phyloP scores from a whole-genome alignment of 768 basidiomycete species.

The Suillus spraguei region DNA sequence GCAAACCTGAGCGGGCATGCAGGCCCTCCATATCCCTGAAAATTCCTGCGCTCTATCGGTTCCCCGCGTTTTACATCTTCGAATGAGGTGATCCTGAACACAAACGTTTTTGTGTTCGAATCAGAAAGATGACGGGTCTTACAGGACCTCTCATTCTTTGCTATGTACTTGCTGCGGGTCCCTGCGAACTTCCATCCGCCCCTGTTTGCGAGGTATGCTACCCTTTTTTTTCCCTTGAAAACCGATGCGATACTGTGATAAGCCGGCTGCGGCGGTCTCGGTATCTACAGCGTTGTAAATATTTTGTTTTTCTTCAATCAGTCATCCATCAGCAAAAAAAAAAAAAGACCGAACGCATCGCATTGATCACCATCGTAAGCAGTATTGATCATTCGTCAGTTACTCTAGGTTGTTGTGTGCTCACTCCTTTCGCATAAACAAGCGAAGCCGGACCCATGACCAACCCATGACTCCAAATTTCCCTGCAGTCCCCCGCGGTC shows the following conservation, averaged over 20 bases:
- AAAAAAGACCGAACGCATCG: background rate
- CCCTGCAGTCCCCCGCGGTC: background rate
- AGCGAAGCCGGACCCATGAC: background rate
- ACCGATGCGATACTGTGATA: background rate
- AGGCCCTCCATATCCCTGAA: background rate
- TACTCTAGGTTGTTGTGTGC: background rate
- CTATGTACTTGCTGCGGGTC: background rate
- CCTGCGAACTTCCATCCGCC: background rate
- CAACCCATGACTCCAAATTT: background rate
- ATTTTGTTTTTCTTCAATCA: background rate
- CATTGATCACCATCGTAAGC: background rate
- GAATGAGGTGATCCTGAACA: background rate
- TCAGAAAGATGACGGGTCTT: background rate
- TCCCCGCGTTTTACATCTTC: background rate
- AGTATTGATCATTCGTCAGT: background rate
- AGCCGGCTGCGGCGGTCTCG: background rate
- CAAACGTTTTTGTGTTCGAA: background rate
- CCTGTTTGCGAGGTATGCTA: background rate
- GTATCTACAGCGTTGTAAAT: background rate
- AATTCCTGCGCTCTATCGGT: background rate
- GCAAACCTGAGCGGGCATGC: background rate
- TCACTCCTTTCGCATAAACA: background rate
- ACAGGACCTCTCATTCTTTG: background rate
- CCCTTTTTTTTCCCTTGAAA: background rate
- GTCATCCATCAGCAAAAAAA: background rate